Base-by-base conservation (phyloP, 2,329 filamentous ascomycete species). In the Diaporthe helianthi region DNA sequence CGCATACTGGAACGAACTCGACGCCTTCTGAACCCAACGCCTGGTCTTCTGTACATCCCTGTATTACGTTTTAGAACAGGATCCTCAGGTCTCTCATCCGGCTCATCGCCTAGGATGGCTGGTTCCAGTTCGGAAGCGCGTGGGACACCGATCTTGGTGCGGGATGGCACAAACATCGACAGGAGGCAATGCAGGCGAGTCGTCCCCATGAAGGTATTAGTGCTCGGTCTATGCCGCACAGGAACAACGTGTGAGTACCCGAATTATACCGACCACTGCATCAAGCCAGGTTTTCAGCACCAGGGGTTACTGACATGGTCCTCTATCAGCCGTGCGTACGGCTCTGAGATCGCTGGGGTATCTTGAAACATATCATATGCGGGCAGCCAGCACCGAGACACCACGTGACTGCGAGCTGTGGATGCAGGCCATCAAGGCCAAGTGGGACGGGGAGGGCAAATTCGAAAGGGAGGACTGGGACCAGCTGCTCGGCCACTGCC, bases 181-280 rank as follows among this genome's bases (percentile, higher is more conserved):
- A 83, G 88, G 61, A 84, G 88, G 73, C 81, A 89, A 82, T 90
- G 89, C 78, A 85, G 84, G 70, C 88, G 91, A 68, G 86, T 83
- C 38, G 89, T 92, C 64, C 90, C 90, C 41, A 93, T 93, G 90
- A 88, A 88, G 77, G 88, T 93, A 55, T 86, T 93, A 41, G 86
- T 90, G 55, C 84, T 93, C 0, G 91, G 90, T 54, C 84, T 92
- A 22, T 89, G 89, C 67, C 85, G 90, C 72, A 71, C 70, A 1
- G 70, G 70, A 65, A 71, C 70, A 33, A 70, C 53, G 65, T 71
- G 70, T 71, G 22, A 55, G 70, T 58, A 1, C 6, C 7, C 15
- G 3, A 8, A 4, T 19, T 13, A 6, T 17, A 24, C 5, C 36
- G 2, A 24, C 17, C 12, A n/a, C n/a, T n/a, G n/a, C n/a, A 17